phyloP scores from a whole-genome alignment of 2,329 filamentous ascomycete species.

The Pezicula rhizophila region DNA sequence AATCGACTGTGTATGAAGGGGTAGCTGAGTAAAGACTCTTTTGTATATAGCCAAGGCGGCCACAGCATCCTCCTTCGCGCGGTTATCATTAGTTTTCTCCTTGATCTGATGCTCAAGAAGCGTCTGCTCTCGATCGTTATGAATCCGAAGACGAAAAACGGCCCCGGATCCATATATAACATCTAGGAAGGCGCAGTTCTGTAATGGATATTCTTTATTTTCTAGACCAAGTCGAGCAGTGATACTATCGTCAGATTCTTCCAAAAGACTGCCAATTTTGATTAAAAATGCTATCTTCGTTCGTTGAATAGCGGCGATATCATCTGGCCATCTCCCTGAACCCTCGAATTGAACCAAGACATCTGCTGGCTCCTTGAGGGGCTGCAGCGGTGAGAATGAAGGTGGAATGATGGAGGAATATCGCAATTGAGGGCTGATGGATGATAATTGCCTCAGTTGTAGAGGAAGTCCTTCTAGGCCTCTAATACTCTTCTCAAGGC shows the following conservation, averaged over 20 bases:
- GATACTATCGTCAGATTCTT: slow-evolving; percentile 52
- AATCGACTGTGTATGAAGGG: slow-evolving; percentile 76
- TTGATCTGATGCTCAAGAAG: slow-evolving; percentile 74
- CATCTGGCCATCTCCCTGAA: slow-evolving; percentile 89
- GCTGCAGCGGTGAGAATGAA: slow-evolving; percentile 31
- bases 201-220: slow-evolving; percentile 59
- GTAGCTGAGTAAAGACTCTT: slow-evolving; percentile 63
- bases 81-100: slow-evolving; percentile 62
- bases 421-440: slow-evolving; percentile 66
- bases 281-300: slow-evolving; percentile 85
- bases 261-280: slow-evolving; percentile 60
- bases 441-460: slow-evolving; percentile 73
- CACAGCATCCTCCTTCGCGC: slow-evolving; percentile 62
- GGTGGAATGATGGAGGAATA: slow-evolving; percentile 61
- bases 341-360: slow-evolving; percentile 88
- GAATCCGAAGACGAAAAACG: slow-evolving; percentile 78
- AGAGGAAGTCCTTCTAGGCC: slow-evolving; percentile 77
- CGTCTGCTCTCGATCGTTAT: slow-evolving; percentile 79
- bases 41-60: slow-evolving; percentile 65
- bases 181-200: slow-evolving; percentile 80
- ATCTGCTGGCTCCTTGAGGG: slow-evolving; percentile 56
- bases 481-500: slow-evolving; percentile 71
- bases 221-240: slow-evolving; percentile 74
- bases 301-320: slow-evolving; percentile 82
- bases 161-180: slow-evolving; percentile 66